Evolutionary conservation across 2,329 filamentous ascomycete genomes (phyloP), one percentile per base, ranked within the genome.

Genomic region (Annulohypoxylon truncatum): DNA sequence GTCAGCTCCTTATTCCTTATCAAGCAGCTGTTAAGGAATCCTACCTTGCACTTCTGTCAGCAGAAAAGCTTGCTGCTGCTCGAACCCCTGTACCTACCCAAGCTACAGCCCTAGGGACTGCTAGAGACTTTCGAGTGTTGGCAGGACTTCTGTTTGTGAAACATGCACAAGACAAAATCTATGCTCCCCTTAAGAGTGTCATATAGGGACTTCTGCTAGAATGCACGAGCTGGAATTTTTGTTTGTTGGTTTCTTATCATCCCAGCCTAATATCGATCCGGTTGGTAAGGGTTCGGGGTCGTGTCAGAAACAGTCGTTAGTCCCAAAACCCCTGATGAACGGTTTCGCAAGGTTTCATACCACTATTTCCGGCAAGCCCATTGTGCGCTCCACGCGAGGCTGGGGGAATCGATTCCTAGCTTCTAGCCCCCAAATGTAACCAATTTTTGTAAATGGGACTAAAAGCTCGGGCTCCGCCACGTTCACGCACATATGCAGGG

Each of bases 311-410:
- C 53, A 28, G 47, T 42, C 47, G 54, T 61, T 69, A 31, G 56
- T 64, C 51, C 20, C 22, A 62, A 46, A 10, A 51, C 22, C 67
- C 64, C 48, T 52, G 60, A n/a, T 18, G 20, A 22, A 9, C 20
- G 24, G 64, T 67, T 69, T 67, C 58, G 61, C 29, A 57, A 40
- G 29, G 67, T 67, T 65, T 61, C 64, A 68, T 46, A 29, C 7
- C 46, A 15, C 64, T 67, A 62, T 54, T 67, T 69, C 40, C 10
- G 57, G 64, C 38, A 12, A 59, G 40, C 22, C 53, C 52, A 67
- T 44, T 44, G 31, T 66, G 60, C 42, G 22, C 35, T 59, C 50
- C 33, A 24, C 60, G 28, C 64, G 38, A 67, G 66, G 60, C 61
- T 61, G 44, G 48, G 33, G 64, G 64, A 67, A 57, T 64, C 28